phyloP scores from a whole-genome alignment of 495 filamentous ascomycete genomes.

The Letharia lupina region DNA sequence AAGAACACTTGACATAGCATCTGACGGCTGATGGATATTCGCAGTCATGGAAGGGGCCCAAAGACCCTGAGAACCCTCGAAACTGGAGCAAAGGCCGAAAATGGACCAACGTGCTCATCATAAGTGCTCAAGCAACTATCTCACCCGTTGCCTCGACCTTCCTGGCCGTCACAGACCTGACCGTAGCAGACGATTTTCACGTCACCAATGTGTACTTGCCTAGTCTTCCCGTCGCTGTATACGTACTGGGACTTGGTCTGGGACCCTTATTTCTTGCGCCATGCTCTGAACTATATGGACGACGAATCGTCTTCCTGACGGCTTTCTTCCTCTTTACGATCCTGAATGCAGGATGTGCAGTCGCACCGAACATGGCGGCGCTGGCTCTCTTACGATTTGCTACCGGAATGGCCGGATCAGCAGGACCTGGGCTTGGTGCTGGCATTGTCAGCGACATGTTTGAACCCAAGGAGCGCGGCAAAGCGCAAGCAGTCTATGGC shows the following conservation, averaged over 20 bases:
- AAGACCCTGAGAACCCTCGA: neutral
- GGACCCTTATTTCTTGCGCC: neutral
- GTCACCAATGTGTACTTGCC: neutral
- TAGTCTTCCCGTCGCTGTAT: neutral
- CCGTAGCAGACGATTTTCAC: neutral
- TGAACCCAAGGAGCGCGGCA: constrained; percentile 4
- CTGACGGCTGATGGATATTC: neutral
- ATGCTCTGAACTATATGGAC: neutral
- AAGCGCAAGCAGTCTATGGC: constrained; percentile 45
- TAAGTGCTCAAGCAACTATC: neutral
- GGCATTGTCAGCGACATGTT: constrained; percentile 18
- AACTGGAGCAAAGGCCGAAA: neutral
- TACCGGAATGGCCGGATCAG: constrained; percentile 21
- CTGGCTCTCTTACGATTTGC: neutral
- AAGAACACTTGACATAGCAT: neutral
- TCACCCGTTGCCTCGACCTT: neutral
- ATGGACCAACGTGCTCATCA: neutral
- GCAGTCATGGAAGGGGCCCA: neutral
- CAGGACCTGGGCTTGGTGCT: constrained; percentile 18
- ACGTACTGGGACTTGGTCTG: neutral
- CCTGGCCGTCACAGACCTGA: neutral
- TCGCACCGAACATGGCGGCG: neutral
- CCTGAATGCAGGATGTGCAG: neutral
- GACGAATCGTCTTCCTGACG: neutral
- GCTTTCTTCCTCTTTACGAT: neutral